phyloP scores from a whole-genome alignment of 2,329 filamentous ascomycete species.

The Aspergillus carbonarius region DNA sequence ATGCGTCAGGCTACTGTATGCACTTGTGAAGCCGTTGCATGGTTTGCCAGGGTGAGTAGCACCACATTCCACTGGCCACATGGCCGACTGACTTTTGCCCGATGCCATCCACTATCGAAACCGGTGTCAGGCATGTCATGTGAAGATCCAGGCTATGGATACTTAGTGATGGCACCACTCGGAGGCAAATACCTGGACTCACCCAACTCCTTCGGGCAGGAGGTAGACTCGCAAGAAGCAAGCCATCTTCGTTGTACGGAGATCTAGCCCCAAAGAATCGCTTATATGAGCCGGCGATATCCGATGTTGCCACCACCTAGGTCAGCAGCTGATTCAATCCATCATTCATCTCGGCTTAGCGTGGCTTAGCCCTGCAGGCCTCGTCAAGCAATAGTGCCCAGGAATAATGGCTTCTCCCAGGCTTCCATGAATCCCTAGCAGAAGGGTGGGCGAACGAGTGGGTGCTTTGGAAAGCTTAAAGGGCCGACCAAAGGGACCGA shows the following conservation, averaged over 20 bases:
- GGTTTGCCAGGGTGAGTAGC: background rate
- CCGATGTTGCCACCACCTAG: background rate
- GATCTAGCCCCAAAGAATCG: background rate
- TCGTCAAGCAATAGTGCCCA: background rate
- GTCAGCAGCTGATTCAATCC: background rate
- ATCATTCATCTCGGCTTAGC: background rate
- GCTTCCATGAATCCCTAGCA: constrained; percentile 28
- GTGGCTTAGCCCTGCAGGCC: background rate
- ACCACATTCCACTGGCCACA: background rate
- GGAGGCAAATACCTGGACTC: background rate
- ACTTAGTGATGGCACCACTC: background rate
- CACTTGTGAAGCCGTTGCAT: background rate
- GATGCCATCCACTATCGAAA: background rate
- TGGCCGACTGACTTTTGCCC: background rate
- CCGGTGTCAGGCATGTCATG: background rate
- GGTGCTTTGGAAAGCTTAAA: background rate
- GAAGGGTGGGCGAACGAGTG: background rate
- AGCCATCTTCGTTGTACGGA: background rate
- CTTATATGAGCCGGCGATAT: background rate
- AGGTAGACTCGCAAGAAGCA: background rate
- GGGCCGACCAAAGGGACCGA: background rate
- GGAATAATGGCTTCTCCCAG: constrained; percentile 25
- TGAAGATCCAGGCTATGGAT: background rate
- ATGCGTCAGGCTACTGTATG: background rate
- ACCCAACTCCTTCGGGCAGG: background rate